A percentile compares a stretch with the other conserved stretches of the same genome.
These are phyloP conservation scores for Claviceps africana DNA, from an alignment of 2,329 filamentous ascomycete species.

Conservation along the genomic window DNA sequence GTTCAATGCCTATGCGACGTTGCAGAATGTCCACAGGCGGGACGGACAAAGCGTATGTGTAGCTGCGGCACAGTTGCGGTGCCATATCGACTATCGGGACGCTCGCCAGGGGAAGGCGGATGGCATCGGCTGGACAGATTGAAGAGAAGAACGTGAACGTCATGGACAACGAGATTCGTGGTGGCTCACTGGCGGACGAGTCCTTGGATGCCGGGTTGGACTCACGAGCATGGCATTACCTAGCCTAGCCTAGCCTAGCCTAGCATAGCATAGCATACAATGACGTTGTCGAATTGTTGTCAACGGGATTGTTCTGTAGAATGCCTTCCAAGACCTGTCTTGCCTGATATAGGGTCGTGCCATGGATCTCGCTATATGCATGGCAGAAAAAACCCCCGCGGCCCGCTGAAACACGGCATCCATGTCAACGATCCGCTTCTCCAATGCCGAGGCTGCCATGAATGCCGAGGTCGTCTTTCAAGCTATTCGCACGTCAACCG, in stretches of 20 bases:
- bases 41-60: too few species aligned
- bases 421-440: slow-evolving; percentile 53
- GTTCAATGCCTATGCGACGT: too few species aligned
- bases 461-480: slow-evolving; percentile 66
- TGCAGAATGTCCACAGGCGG: too few species aligned
- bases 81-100: too few species aligned
- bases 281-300: slow-evolving; percentile 34
- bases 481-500: slow-evolving; percentile 59
- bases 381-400: slow-evolving; percentile 47
- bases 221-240: slow-evolving; percentile 40
- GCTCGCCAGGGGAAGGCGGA: too few species aligned
- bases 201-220: slow-evolving; percentile 48
- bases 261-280: too few species aligned
- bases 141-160: slow-evolving; percentile 16
- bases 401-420: slow-evolving; percentile 53
- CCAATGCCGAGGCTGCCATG: slow-evolving; percentile 58
- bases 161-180: slow-evolving; percentile 56
- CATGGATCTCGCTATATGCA: slow-evolving; percentile 49
- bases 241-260: too few species aligned
- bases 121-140: too few species aligned
- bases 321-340: slow-evolving; percentile 49
- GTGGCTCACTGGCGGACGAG: slow-evolving; percentile 48
- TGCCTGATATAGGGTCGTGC: slow-evolving; percentile 46
- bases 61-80: too few species aligned
- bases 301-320: slow-evolving; percentile 42